Percentiles rank a stretch among this genome's conserved stretches.
Evolutionary conservation across 305 asterid genomes (phyloP).

Genomic region (Fraxinus dipetala): DNA sequence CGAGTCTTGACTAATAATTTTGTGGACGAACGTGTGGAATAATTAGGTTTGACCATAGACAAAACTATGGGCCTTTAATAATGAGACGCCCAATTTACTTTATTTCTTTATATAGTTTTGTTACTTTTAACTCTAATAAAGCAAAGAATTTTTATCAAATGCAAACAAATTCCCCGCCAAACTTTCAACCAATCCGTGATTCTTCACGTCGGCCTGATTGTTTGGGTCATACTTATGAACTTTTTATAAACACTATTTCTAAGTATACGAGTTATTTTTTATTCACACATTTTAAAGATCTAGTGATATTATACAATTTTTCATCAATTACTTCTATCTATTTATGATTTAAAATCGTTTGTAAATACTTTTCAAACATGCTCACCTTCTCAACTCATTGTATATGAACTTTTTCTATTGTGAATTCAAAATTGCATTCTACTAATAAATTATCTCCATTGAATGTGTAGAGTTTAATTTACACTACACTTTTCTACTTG

Average conservation of each 20-base stretch:
- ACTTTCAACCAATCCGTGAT: background rate
- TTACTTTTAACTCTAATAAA: background rate
- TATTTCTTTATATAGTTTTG: background rate
- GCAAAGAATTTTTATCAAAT: background rate
- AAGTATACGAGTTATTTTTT: too few relatives aligned
- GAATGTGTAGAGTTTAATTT: background rate
- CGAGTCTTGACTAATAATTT: background rate
- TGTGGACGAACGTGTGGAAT: conserved; percentile 34
- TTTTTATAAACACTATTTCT: too few relatives aligned
- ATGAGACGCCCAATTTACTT: background rate
- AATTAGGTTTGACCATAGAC: background rate
- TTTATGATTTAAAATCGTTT: too few relatives aligned
- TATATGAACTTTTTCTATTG: background rate
- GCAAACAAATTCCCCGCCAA: background rate
- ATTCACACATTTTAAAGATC: background rate
- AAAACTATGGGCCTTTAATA: background rate
- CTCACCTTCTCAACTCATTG: background rate
- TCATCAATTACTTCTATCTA: too few relatives aligned
- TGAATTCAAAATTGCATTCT: background rate
- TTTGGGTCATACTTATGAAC: background rate
- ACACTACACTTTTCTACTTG: background rate
- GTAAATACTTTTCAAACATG: background rate
- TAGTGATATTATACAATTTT: too few relatives aligned
- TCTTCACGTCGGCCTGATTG: background rate
- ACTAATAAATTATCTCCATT: background rate